A percentile compares a stretch with the other conserved stretches of the same genome.
Conservation (phyloP, 495 filamentous ascomycete genomes). For the Terfezia boudieri region DNA sequence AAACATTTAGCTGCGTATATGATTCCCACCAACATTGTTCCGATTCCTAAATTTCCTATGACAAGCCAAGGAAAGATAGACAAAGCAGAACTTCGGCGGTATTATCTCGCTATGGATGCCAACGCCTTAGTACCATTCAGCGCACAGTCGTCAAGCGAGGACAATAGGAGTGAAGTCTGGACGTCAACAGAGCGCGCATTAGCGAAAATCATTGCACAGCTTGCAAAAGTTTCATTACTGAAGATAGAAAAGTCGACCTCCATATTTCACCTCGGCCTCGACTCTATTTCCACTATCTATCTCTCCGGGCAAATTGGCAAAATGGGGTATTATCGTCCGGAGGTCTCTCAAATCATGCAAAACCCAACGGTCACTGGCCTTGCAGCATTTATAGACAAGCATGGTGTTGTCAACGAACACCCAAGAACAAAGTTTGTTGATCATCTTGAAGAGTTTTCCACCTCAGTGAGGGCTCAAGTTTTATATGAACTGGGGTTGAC, state of each 20-base stretch:
- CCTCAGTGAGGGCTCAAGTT: conserved; percentile 19
- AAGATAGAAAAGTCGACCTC: conserved; percentile 28
- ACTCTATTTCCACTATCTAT: conserved; percentile 60
- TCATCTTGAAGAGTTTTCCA: conserved; percentile 20
- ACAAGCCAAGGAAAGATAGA: conserved; percentile 45
- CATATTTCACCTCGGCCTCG: conserved; percentile 45
- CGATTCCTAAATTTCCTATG: conserved; percentile 37
- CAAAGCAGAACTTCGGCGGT: conserved; percentile 21
- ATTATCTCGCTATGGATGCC: conserved; percentile 15
- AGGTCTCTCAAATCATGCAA: conserved; percentile 40
- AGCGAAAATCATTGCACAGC: conserved; percentile 28
- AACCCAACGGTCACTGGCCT: conserved; percentile 37
- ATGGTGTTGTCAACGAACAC: background rate
- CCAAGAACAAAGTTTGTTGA: background rate
- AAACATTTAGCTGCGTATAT: conserved; percentile 38
- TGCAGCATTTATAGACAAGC: conserved; percentile 19
- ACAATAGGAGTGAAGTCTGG: conserved; percentile 18
- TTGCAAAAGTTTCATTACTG: conserved; percentile 24
- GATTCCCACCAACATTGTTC: conserved; percentile 45
- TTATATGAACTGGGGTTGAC: conserved; percentile 15
- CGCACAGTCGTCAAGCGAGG: background rate
- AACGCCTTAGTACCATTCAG: conserved; percentile 17
- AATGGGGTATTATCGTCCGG: conserved; percentile 23
- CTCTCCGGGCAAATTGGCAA: conserved; percentile 32
- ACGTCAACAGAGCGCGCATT: conserved; percentile 23